Conservation (phyloP, 176 grass and related monocot species). For the Thinopyrum elongatum region DNA sequence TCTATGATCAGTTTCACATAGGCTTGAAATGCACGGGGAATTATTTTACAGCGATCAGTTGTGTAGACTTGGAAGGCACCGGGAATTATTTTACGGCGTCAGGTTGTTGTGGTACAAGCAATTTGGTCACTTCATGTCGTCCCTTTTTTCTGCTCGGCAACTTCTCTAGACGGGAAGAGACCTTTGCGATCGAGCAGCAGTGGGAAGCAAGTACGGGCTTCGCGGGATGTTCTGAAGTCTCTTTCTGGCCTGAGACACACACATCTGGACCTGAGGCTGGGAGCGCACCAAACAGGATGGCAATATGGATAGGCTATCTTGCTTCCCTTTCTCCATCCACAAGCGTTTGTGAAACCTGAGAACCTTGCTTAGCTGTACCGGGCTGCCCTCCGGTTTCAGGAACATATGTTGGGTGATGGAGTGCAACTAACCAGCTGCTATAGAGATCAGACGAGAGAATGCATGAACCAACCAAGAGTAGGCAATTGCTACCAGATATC, state of each 20-base stretch:
- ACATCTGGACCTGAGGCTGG: constrained; percentile 4
- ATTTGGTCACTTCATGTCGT: too few species aligned
- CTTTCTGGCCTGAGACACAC: not conserved
- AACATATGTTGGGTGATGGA: too few species aligned
- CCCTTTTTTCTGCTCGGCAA: too few species aligned
- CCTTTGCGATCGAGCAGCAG: not conserved
- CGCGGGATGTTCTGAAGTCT: rapidly evolving
- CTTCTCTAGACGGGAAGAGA: not conserved
- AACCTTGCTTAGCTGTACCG: constrained; percentile 20
- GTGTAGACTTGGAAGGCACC: too few species aligned
- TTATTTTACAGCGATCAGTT: not conserved
- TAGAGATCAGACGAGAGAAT: too few species aligned
- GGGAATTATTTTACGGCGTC: too few species aligned
- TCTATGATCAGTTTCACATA: not conserved
- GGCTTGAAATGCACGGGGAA: not conserved
- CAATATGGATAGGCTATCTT: constrained; percentile 32
- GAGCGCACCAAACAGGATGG: constrained; percentile 23
- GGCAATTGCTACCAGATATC: too few species aligned
- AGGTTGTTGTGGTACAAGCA: too few species aligned
- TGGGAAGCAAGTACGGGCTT: not conserved
- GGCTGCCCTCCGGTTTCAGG: not conserved
- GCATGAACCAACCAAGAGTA: too few species aligned
- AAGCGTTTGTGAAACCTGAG: constrained; percentile 10
- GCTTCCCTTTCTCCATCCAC: not conserved
- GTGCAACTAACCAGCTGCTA: too few species aligned